Conservation (phyloP, 208 protist genomes). For the Phytomonas serpens region DNA sequence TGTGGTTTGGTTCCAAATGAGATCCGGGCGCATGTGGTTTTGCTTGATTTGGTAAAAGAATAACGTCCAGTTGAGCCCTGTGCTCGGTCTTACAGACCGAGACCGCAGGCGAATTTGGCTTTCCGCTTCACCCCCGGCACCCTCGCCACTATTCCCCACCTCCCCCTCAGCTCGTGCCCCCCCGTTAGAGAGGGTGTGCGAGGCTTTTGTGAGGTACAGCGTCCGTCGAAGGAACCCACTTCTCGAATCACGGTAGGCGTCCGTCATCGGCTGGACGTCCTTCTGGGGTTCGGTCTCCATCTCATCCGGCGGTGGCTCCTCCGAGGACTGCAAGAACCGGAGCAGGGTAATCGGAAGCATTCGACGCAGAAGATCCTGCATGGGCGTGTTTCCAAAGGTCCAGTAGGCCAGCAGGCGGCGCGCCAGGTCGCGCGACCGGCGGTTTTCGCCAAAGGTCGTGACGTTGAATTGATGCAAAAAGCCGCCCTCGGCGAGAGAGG, state of each 20-base stretch:
- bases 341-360: conserved; percentile 85
- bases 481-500: conserved; percentile 77
- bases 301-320: conserved; percentile 46
- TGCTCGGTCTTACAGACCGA: conserved; percentile 40
- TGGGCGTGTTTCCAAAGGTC: conserved; percentile 62
- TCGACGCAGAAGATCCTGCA: conserved; percentile 81
- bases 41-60: conserved; percentile 83
- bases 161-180: neutral
- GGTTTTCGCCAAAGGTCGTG: conserved; percentile 40
- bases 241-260: conserved; percentile 47
- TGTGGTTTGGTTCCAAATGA: conserved; percentile 93
- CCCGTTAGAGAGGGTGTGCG: conserved; percentile 1
- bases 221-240: conserved; percentile 74
- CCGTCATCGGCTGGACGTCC: conserved; percentile 47
- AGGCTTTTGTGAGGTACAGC: conserved; percentile 47
- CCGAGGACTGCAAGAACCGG: conserved; percentile 70
- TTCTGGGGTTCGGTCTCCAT: conserved; percentile 35
- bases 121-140: neutral
- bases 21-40: conserved; percentile 82
- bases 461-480: conserved; percentile 84
- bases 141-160: neutral
- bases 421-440: conserved; percentile 55
- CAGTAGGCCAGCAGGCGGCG: conserved; percentile 82
- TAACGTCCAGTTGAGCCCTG: conserved; percentile 88
- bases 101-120: conserved; percentile 24